Evolutionary conservation across 2,329 filamentous ascomycete species (phyloP).

Genomic region (Monosporascus sp.): DNA sequence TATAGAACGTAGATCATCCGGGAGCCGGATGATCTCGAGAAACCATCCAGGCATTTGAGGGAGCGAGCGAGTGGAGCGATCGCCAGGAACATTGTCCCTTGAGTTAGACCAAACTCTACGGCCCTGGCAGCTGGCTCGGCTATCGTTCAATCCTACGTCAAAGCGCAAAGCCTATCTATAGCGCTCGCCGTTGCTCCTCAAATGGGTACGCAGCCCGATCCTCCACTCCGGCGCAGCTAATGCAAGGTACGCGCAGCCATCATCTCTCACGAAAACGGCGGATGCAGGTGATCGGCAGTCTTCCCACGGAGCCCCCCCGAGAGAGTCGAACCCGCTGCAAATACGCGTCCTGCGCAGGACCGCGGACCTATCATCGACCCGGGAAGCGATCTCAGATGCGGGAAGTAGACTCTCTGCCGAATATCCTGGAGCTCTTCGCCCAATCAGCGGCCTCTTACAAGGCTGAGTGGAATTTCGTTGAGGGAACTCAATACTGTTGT

Average conservation of each 20-base stretch:
- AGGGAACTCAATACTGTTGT: too few relatives aligned
- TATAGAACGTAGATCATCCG: background rate
- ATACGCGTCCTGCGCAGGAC: too few relatives aligned
- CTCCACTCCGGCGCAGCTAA: background rate
- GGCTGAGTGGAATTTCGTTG: too few relatives aligned
- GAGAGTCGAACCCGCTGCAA: too few relatives aligned
- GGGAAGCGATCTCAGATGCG: too few relatives aligned
- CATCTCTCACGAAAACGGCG: background rate
- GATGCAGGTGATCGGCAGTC: background rate
- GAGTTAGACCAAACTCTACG: background rate
- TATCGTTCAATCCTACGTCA: too few relatives aligned
- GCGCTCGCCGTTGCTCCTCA: background rate
- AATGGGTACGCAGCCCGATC: background rate
- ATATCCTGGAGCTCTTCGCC: too few relatives aligned
- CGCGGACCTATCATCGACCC: too few relatives aligned
- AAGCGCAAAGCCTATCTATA: too few relatives aligned
- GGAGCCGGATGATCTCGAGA: background rate
- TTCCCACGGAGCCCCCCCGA: background rate
- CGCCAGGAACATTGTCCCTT: background rate
- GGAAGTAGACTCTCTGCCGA: too few relatives aligned
- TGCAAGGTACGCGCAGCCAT: background rate
- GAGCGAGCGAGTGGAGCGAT: background rate
- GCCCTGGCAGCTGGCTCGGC: background rate
- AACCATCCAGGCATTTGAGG: background rate
- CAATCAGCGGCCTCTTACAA: too few relatives aligned